Evolutionary conservation across 2,329 filamentous ascomycete species (phyloP), one percentile per base, ranked within the genome.

Genomic region (Xylariaceae sp.): DNA sequence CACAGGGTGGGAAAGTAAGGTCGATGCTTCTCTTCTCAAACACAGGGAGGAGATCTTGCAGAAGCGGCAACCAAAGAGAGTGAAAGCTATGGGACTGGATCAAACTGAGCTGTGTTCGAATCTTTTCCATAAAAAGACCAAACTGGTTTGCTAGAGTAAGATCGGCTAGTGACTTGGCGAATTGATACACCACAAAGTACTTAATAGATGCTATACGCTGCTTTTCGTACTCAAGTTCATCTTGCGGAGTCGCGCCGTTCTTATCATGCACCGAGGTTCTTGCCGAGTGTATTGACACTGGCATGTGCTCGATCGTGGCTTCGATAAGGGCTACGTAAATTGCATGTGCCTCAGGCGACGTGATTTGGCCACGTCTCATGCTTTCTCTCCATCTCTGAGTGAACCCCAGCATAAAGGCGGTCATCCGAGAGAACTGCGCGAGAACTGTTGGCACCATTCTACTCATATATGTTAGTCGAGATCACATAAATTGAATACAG

Each of bases 11-110:
- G 0, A 42, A 44, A 10, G 43, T 37, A 5, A 61, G 42, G 0
- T 52, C 25, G 2, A 53, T 40, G 1, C 41, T 17, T 4, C 43
- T 33, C 12, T 41, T 35, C 6, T 45, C 39, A 21, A 63, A 45
- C 4, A 47, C 5, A 6, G 17, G 4, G 0, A 58, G 19, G 4
- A 66, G 45, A 4, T 39, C 36, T 14, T 38, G 54, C 2, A 67
- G 45, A 8, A 66, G 55, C 1, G 62, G 63, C 2, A 67, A 35
- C 65, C 65, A 68, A 1, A 65, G 29, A 2, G 3, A 10, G 2
- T 50, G 29, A 12, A 64, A 56, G 10, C 57, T 57, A 3, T 22
- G 2, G 2, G 34, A 23, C 7, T 37, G 33, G 21, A 67, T 21
- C 5, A 14, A 33, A 3, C 21, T 21, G 14, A 49, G 55, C 1